These are phyloP conservation scores for Leccinum cinnamomeum DNA, from an alignment of 1,284 basidiomycete species.

Conservation along the genomic window DNA sequence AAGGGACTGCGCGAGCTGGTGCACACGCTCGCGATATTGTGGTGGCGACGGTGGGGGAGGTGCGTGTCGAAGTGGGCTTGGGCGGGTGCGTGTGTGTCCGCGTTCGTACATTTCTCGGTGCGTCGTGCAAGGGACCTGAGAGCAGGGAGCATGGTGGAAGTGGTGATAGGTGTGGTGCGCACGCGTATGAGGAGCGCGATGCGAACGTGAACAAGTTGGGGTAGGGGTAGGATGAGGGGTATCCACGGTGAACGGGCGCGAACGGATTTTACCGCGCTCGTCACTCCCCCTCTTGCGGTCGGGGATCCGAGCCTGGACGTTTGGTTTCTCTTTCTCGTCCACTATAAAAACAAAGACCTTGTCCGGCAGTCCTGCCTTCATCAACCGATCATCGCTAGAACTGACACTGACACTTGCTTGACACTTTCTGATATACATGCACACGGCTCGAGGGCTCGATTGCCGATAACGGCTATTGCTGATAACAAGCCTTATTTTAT, in stretches of 20 bases:
- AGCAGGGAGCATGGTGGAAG: neutral
- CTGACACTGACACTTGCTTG: neutral
- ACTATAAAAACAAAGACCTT: neutral
- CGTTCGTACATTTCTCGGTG: slow-evolving; percentile 2
- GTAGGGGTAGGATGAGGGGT: neutral
- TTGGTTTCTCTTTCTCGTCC: neutral
- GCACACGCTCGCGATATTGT: slow-evolving; percentile 62
- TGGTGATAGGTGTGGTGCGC: neutral
- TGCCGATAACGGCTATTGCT: too few species aligned
- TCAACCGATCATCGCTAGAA: neutral
- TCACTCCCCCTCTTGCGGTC: neutral
- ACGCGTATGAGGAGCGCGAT: neutral
- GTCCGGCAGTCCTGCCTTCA: neutral
- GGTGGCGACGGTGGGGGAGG: slow-evolving; percentile 63
- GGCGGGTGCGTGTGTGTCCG: slow-evolving; percentile 27
- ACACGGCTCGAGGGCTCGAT: neutral
- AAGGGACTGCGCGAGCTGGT: slow-evolving; percentile 69
- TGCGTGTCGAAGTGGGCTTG: slow-evolving; percentile 36
- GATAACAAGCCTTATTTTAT: too few species aligned
- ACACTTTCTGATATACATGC: neutral
- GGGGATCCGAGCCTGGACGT: neutral
- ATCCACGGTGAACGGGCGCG: neutral
- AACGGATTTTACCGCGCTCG: neutral
- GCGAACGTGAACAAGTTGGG: neutral
- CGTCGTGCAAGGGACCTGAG: neutral